Evolutionary conservation across 495 filamentous ascomycete genomes (phyloP).

Genomic region (Neurospora tetrasperma): DNA sequence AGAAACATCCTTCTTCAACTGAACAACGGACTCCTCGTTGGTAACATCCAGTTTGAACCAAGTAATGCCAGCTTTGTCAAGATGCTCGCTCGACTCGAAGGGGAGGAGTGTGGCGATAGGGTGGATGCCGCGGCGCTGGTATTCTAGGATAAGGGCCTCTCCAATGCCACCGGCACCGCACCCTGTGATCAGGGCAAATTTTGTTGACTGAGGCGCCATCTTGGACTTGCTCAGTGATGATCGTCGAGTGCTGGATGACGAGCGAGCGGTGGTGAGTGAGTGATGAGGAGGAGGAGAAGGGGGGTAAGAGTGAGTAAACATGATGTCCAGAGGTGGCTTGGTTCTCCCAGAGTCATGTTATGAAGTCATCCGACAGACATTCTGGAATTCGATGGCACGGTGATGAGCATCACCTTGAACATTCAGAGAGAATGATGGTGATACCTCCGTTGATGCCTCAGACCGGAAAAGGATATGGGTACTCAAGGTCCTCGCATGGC

Average conservation of each 20-base stretch:
- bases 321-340: not conserved
- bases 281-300: not conserved
- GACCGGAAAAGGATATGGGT: not conserved
- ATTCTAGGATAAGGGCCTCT: not conserved
- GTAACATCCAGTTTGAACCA: not conserved
- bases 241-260: not conserved
- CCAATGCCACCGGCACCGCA: not conserved
- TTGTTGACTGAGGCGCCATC: not conserved
- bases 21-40: not conserved
- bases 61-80: not conserved
- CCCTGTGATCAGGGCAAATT: not conserved
- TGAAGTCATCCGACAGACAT: not conserved
- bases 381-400: not conserved
- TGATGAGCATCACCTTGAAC: not conserved
- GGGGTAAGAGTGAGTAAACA: not conserved
- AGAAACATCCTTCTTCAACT: not conserved
- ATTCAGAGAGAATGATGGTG: not conserved
- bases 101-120: not conserved
- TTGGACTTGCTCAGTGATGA: not conserved
- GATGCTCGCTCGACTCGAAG: not conserved
- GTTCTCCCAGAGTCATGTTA: not conserved
- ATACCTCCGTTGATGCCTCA: not conserved
- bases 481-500: not conserved
- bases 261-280: not conserved
- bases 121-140: not conserved